Percentiles rank a stretch among this genome's conserved stretches.
phyloP scores from a whole-genome alignment of 495 filamentous ascomycete genomes.

The Tuber borchii region DNA sequence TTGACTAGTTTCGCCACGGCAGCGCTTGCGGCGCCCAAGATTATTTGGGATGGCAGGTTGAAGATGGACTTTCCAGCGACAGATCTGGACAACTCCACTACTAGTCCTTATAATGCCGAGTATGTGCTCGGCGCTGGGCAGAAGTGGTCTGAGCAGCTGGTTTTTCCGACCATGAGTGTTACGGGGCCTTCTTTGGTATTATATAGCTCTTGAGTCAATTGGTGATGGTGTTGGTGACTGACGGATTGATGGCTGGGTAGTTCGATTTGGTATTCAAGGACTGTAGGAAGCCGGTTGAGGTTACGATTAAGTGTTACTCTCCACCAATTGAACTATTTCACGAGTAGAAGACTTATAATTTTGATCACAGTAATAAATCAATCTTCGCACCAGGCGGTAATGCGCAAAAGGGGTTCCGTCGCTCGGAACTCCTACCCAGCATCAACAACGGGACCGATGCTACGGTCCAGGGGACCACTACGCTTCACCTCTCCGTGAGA shows the following conservation, averaged over 20 bases:
- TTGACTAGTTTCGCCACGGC: not conserved
- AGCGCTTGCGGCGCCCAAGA: slow-evolving; percentile 3
- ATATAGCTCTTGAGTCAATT: slow-evolving; percentile 5
- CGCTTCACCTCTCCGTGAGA: slow-evolving; percentile 52
- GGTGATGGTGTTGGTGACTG: not conserved
- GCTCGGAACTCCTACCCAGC: slow-evolving; percentile 51
- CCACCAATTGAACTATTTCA: not conserved
- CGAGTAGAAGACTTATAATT: not conserved
- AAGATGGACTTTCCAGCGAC: slow-evolving; percentile 6
- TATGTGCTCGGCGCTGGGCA: slow-evolving; percentile 35
- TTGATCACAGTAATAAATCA: slow-evolving; percentile 44
- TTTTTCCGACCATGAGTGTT: not conserved
- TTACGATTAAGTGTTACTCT: slow-evolving; percentile 27
- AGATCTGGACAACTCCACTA: slow-evolving; percentile 26
- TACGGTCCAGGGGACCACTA: slow-evolving; percentile 46
- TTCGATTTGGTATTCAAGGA: slow-evolving; percentile 18
- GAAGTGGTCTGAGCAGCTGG: slow-evolving; percentile 20
- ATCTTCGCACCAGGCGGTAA: slow-evolving; percentile 48
- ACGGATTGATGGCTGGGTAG: slow-evolving; percentile 6
- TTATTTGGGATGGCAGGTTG: slow-evolving; percentile 36
- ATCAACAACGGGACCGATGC: slow-evolving; percentile 49
- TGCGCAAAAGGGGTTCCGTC: slow-evolving; percentile 52
- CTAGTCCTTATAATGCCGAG: slow-evolving; percentile 29
- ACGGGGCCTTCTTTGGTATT: not conserved
- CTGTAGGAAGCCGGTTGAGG: slow-evolving; percentile 15